Evolutionary conservation across 345 rosid genomes (phyloP).

Genomic region (Pugionium dolabratum): DNA sequence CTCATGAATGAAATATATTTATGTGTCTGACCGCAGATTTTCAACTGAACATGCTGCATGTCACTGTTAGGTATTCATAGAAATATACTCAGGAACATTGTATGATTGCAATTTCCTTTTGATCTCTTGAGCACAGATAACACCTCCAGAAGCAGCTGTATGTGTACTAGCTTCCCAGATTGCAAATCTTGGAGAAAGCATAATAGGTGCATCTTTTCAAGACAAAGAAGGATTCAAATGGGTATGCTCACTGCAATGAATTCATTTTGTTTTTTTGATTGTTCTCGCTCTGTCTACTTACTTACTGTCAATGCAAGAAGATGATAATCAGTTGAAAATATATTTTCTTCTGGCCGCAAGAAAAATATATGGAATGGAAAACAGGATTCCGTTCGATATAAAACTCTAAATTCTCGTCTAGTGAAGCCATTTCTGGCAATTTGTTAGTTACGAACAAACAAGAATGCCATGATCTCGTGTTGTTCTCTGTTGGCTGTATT

Average conservation of each 20-base stretch:
- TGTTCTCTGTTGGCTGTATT: too few species aligned
- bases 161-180: constrained; percentile 92
- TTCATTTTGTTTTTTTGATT: background rate
- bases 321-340: too few species aligned
- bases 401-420: too few species aligned
- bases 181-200: constrained; percentile 91
- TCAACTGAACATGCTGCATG: background rate
- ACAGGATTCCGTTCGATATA: too few species aligned
- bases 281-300: constrained; percentile 3
- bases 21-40: background rate
- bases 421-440: constrained; percentile 8
- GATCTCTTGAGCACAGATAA: constrained; percentile 50
- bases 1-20: background rate
- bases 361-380: too few species aligned
- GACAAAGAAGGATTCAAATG: constrained; percentile 86
- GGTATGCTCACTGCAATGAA: constrained; percentile 49
- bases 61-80: background rate
- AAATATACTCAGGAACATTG: background rate
- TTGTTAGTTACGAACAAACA: too few species aligned
- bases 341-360: too few species aligned
- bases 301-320: background rate
- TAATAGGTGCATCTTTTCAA: constrained; percentile 84
- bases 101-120: constrained; percentile 18
- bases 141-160: constrained; percentile 64
- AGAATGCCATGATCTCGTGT: too few species aligned